A percentile compares a stretch with the other conserved stretches of the same genome.
phyloP scores from a whole-genome alignment of 805 yeast genomes.

The Ogataea corticis region DNA sequence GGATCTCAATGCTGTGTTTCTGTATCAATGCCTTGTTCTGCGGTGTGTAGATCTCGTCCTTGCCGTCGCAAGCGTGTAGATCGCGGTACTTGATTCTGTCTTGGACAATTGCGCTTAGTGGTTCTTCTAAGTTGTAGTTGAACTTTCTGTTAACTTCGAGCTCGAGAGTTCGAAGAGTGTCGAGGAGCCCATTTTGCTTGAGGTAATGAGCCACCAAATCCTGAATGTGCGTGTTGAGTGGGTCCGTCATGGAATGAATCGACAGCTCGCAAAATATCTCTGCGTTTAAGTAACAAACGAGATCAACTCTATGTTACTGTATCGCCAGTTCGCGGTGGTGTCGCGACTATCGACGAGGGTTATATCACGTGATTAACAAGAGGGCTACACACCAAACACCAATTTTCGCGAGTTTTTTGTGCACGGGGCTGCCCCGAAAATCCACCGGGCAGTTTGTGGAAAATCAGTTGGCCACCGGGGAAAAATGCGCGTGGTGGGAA shows the following conservation, averaged over 20 bases:
- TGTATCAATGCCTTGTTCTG: conserved; percentile 26
- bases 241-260: too few relatives aligned
- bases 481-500: conserved; percentile 9
- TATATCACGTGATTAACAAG: not conserved
- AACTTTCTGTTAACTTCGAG: conserved; percentile 41
- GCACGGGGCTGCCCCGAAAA: not conserved
- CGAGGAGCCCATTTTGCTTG: conserved; percentile 44
- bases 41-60: conserved; percentile 19
- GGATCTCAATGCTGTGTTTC: conserved; percentile 19
- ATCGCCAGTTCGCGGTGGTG: not conserved
- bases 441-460: not conserved
- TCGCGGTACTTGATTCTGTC: conserved; percentile 34
- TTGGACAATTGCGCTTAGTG: conserved; percentile 36
- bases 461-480: not conserved
- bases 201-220: conserved; percentile 59
- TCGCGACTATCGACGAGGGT: not conserved
- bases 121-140: conserved; percentile 33
- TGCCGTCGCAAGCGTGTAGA: conserved; percentile 13
- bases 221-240: not conserved
- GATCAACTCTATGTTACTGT: not conserved
- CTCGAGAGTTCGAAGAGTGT: conserved; percentile 51
- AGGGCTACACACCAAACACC: conserved; percentile 4
- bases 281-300: not conserved
- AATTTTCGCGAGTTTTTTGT: not conserved
- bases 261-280: not conserved